Evolutionary conservation across 169 alveolate species (phyloP).

Genomic region (Plasmodium coatneyi): DNA sequence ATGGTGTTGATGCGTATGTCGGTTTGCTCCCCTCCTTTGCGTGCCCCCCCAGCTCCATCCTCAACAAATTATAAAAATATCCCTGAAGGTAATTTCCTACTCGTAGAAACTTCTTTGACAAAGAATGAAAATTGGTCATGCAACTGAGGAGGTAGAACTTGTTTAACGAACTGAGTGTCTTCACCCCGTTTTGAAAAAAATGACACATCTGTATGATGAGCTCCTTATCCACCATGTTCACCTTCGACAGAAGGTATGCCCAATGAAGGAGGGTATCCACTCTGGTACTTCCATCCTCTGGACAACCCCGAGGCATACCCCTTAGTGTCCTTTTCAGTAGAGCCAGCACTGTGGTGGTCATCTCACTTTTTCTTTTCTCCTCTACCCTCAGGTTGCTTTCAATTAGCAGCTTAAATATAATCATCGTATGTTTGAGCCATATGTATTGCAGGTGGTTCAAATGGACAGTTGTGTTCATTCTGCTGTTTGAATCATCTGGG

Average conservation of each 20-base stretch:
- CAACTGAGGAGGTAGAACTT: conserved; percentile 42
- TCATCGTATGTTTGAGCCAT: conserved; percentile 32
- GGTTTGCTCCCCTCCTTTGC: not conserved
- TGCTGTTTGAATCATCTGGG: not conserved
- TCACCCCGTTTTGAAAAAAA: not conserved
- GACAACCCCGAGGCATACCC: not conserved
- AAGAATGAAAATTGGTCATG: conserved; percentile 13
- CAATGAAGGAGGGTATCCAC: conserved; percentile 15
- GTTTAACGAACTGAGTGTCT: conserved; percentile 4
- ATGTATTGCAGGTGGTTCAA: conserved; percentile 9
- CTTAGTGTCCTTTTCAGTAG: conserved; percentile 18
- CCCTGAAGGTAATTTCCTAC: conserved; percentile 4
- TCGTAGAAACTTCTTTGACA: conserved; percentile 44
- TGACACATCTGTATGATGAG: conserved; percentile 13
- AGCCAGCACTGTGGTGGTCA: conserved; percentile 8
- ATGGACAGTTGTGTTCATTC: not conserved
- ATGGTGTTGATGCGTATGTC: too few species aligned
- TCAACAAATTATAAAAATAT: conserved; percentile 23
- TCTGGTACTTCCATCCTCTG: not conserved
- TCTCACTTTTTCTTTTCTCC: conserved; percentile 16
- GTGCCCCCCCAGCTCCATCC: not conserved
- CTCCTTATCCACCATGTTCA: conserved; percentile 40
- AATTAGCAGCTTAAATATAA: conserved; percentile 36
- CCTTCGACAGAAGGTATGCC: conserved; percentile 12
- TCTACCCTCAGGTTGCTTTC: conserved; percentile 22